These are phyloP conservation scores for Fusarium sambucinum DNA, from an alignment of 2,329 filamentous ascomycete genomes.

Conservation along the genomic window DNA sequence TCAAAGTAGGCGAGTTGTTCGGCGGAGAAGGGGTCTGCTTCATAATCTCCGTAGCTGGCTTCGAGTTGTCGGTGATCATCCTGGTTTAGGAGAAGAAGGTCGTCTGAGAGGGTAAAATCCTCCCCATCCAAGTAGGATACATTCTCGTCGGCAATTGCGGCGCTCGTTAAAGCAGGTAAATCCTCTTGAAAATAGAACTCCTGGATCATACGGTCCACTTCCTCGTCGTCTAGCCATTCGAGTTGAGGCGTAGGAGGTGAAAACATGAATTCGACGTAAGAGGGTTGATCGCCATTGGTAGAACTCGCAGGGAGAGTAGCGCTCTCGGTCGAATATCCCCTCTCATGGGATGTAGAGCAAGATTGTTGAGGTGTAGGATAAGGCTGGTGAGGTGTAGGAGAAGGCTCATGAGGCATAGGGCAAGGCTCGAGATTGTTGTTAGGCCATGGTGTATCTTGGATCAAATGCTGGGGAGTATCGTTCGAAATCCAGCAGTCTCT, in stretches of 20 bases:
- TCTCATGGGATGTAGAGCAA: background rate
- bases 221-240: background rate
- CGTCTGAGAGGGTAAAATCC: background rate
- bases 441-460: slow-evolving; percentile 25
- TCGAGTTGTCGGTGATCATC: background rate
- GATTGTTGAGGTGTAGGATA: background rate
- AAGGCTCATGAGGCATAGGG: background rate
- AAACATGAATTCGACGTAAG: background rate
- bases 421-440: slow-evolving; percentile 15
- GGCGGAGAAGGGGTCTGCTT: background rate
- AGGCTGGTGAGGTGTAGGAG: too few relatives aligned
- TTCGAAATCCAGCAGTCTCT: slow-evolving; percentile 43
- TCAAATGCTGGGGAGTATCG: background rate
- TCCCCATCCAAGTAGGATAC: background rate
- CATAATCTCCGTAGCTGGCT: too few relatives aligned
- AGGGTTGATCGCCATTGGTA: background rate
- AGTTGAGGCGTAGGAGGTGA: background rate
- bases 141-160: background rate
- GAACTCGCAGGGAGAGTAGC: background rate
- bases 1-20: background rate
- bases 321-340: background rate
- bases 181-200: background rate
- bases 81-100: background rate
- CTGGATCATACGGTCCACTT: background rate
- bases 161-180: background rate